Evolutionary conservation across 805 yeast genomes (phyloP).

Genomic region (Metschnikowia aberdeeniae): DNA sequence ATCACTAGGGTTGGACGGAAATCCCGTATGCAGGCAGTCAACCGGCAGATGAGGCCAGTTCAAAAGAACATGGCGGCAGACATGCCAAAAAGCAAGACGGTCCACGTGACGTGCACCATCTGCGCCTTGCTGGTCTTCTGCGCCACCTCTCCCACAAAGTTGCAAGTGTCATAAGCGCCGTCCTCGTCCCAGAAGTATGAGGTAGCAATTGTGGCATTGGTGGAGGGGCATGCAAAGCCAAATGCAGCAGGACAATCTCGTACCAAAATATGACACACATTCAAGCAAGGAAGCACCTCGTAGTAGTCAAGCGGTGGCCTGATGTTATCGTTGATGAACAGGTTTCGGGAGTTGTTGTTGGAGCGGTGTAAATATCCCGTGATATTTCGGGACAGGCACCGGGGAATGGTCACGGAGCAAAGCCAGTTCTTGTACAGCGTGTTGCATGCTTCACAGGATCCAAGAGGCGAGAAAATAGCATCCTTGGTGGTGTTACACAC

Average conservation of each 20-base stretch:
- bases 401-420: constrained; percentile 82
- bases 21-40: too few relatives aligned
- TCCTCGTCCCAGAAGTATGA: constrained; percentile 44
- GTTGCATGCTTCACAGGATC: constrained; percentile 70
- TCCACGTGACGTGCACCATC: constrained; percentile 7
- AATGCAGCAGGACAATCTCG: constrained; percentile 80
- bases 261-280: constrained; percentile 73
- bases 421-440: constrained; percentile 78
- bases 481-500: constrained; percentile 69
- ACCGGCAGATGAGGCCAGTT: neutral
- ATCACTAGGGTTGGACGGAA: too few relatives aligned
- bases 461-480: constrained; percentile 67
- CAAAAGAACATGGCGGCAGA: constrained; percentile 2
- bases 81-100: constrained; percentile 1
- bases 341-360: constrained; percentile 54
- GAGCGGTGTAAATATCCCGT: constrained; percentile 45
- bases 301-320: constrained; percentile 60
- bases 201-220: constrained; percentile 26
- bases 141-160: constrained; percentile 29
- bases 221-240: constrained; percentile 68
- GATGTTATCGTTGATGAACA: constrained; percentile 46
- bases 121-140: constrained; percentile 5
- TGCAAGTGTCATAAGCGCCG: constrained; percentile 30
- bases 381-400: constrained; percentile 59
- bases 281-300: constrained; percentile 84